Evolutionary conservation across 2,329 filamentous ascomycete species (phyloP), one percentile per base, ranked within the genome.

Genomic region (Aspergillus novofumigatus): DNA sequence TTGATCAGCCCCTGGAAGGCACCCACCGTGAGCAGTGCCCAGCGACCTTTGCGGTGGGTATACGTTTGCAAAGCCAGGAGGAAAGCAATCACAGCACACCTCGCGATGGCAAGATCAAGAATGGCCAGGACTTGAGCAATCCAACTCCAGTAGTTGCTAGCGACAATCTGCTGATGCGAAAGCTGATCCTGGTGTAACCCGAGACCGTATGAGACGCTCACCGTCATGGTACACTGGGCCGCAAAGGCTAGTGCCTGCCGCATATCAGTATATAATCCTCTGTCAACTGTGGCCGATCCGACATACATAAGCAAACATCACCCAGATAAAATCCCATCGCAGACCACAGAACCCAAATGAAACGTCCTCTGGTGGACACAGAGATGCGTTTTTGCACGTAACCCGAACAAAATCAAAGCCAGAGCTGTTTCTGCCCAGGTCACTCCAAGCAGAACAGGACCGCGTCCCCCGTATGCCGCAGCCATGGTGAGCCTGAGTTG

Each of bases 321-420:
- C 62, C 62, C 62, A 65, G 9, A 63, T n/a, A 28, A 65, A 65
- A 47, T 65, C 62, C 62, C 62, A 65, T 35, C 62, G 54, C 10
- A 65, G 23, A 7, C 62, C 59, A 20, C 57, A 63, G 20, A 63
- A 25, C 10, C 62, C 59, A 3, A 51, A 57, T 5, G 55, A 54
- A 6, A 45, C 26, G n/a, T 56, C 54, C 4, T 53, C 51, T 7
- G 53, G 53, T 1, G 57, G 54, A 47, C 54, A 64, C 6, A 62
- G 14, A 1, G 62, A 62, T 2, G 62, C 62, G 56, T 61, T 21
- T 58, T 62, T 20, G 61, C 62, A 29, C 62, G 57, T 11, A 65
- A 45, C 10, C 54, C 49, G 14, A 65, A 57, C 38, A 65, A 49
- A n/a, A 59, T 29, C 2, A 59, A 26, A 8, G 62, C 61, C 28